Evolutionary conservation across 164 flowering plant genomes (phyloP), one percentile per base, ranked within the genome.

Genomic region (Umbellularia californica): DNA sequence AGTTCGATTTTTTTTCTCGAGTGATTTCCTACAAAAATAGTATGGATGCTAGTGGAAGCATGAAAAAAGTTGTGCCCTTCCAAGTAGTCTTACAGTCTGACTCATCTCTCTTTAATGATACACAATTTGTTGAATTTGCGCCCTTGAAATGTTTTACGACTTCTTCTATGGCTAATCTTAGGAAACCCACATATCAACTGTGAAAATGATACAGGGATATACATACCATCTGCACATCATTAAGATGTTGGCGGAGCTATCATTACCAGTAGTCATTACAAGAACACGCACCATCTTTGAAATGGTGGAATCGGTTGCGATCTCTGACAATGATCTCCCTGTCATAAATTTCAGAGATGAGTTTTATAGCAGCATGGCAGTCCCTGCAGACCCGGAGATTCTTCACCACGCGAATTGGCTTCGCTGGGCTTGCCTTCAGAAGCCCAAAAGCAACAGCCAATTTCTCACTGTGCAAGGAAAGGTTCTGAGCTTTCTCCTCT

Each of bases 381-480:
- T 80, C 82, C 58, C 33, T 66, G 72, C 82, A 74, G 15, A 80
- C 76, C 10, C 78, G 77, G 14, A 80, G 79, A 74, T 80, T 77
- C 70, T 80, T 80, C 75, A 77, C 79, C 27, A 77, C 75, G 33
- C 80, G 75, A 25, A 77, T 80, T n/a, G 79, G 75, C 22, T 68
- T 75, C 20, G 12, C 27, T 3, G 25, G 1, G 12, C 70, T 66
- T 19, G 27, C 67, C 13, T 74, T 71, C 55, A 80, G 27, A 74
- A 80, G 79, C 33, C 79, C 77, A 69, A 77, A 80, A 50, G 82
- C 80, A 71, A 80, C 69, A 4, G 80, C 82, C 60, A 74, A 72
- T 58, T 74, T 80, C 63, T 80, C 80, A 41, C 80, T 77, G 24
- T 80, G 82, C 50, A 74, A 50, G 13, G 72, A 77, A 71, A 80